Conservation (phyloP, 257 asterid species). For the Marsdenia floribunda region DNA sequence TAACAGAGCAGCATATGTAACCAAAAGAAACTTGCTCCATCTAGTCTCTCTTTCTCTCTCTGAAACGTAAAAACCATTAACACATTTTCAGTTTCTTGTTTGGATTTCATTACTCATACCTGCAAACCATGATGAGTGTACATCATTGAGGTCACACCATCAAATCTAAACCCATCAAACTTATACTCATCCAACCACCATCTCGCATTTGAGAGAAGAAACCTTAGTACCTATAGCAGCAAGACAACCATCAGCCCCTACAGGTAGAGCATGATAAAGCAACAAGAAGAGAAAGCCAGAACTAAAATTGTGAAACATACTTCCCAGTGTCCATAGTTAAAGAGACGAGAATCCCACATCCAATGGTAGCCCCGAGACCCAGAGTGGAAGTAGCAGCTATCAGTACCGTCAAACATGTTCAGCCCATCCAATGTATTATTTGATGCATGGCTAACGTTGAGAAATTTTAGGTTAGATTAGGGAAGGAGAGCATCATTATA, state of each 20-base stretch:
- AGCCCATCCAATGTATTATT: constrained; percentile 98
- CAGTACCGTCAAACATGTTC: constrained; percentile 99
- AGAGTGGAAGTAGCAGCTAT: constrained; percentile 92
- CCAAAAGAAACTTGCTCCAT: neutral
- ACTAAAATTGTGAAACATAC: constrained; percentile 39
- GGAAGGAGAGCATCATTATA: neutral
- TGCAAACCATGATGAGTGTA: constrained; percentile 94
- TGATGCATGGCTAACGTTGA: constrained; percentile 77
- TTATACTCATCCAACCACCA: constrained; percentile 99
- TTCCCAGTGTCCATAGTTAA: constrained; percentile 99
- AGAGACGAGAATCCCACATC: constrained; percentile 99
- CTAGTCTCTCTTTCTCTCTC: neutral
- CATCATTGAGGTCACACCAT: constrained; percentile 99
- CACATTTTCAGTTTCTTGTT: neutral
- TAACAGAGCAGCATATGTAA: neutral
- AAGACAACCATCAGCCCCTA: constrained; percentile 1
- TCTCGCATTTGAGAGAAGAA: constrained; percentile 93
- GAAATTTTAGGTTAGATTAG: constrained; percentile 20
- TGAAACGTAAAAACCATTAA: neutral
- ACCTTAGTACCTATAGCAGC: constrained; percentile 70
- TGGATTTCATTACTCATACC: constrained; percentile 38
- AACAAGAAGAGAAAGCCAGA: neutral
- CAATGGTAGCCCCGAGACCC: constrained; percentile 92
- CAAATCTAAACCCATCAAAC: constrained; percentile 98
- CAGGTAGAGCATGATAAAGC: neutral